Evolutionary conservation across 805 yeast species (phyloP), one percentile per base, ranked within the genome.

Genomic region (Wickerhamomyces silvicola): DNA sequence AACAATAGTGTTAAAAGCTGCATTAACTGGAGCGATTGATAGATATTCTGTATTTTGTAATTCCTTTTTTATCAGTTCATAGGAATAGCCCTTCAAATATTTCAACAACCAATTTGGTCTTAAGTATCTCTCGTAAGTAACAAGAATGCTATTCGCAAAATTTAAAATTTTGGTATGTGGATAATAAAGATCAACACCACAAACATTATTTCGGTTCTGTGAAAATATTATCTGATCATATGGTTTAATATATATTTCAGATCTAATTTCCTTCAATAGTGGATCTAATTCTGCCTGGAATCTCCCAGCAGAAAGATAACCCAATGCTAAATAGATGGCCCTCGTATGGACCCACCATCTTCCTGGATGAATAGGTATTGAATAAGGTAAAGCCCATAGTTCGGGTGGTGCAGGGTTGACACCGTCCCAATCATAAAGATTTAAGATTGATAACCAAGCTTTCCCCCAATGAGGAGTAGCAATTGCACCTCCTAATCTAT

Each of bases 331-430:
- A 48, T 88, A 92, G 15, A 92, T 84, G 1, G 92, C 95, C 35
- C 99, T 67, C 0, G 97, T 88, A 51, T 92, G 99, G 15, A 90
- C 96, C 99, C 99, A 92, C 98, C 97, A 92, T 52, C 84, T 72
- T 22, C 88, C 94, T 1, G 99, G 98, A 51, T 92, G 97, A 24
- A 87, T 65, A 0, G 95, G 94, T 2, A 81, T 48, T 30, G 66
- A 52, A 39, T 86, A 83, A 2, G 98, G 99, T 25, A 90, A 57
- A 37, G 81, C 57, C 92, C 95, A 92, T 30, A 87, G 60, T 52
- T 92, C 99, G 2, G 97, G 90, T 3, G 99, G 98, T 2, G 96
- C 94, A 3, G 99, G 98, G 46, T 92, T 92, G 5, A 90, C 95
- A 34, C 98, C 99, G 40, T 83, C 94, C 95, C 97, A 92, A 24